These are phyloP conservation scores for Cryptococcus depauperatus DNA, from an alignment of 1,284 basidiomycete species.

Conservation along the genomic window DNA sequence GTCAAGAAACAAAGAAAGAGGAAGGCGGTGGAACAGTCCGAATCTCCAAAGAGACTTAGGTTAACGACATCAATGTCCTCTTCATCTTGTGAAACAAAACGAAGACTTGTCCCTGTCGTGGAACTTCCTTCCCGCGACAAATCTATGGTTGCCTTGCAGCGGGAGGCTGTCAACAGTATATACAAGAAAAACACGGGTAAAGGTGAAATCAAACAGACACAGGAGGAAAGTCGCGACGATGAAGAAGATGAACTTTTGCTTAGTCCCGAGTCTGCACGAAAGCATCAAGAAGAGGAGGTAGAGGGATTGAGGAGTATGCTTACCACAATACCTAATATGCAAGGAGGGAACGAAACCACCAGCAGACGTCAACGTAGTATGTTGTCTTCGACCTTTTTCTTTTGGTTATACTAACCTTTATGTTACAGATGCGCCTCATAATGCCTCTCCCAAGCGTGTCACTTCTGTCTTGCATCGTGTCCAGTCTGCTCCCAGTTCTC, in stretches of 20 bases:
- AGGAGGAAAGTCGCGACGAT: not conserved
- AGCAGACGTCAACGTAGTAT: constrained; percentile 24
- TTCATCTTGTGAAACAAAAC: not conserved
- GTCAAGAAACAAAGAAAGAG: constrained; percentile 1
- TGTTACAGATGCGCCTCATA: constrained; percentile 9
- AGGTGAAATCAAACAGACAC: not conserved
- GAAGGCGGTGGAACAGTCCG: not conserved
- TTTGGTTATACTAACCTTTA: not conserved
- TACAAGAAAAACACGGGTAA: not conserved
- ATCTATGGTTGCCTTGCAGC: not conserved
- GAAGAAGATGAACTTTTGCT: constrained; percentile 24
- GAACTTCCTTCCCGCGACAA: constrained; percentile 1
- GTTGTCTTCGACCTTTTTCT: not conserved
- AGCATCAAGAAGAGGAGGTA: constrained; percentile 20
- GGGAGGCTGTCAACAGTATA: not conserved
- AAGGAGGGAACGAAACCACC: constrained; percentile 9
- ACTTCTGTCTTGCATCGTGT: too few species aligned
- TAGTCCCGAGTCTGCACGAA: constrained; percentile 22
- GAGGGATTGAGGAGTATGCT: constrained; percentile 8
- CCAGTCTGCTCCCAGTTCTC: not conserved
- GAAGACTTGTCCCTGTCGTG: constrained; percentile 3
- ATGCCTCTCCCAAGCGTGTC: constrained; percentile 1
- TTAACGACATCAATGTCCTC: constrained; percentile 4
- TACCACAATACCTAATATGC: not conserved
- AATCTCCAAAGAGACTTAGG: not conserved